These are phyloP conservation scores for Cryptosporidium andersoni DNA, from an alignment of 169 alveolate genomes.

Conservation along the genomic window DNA sequence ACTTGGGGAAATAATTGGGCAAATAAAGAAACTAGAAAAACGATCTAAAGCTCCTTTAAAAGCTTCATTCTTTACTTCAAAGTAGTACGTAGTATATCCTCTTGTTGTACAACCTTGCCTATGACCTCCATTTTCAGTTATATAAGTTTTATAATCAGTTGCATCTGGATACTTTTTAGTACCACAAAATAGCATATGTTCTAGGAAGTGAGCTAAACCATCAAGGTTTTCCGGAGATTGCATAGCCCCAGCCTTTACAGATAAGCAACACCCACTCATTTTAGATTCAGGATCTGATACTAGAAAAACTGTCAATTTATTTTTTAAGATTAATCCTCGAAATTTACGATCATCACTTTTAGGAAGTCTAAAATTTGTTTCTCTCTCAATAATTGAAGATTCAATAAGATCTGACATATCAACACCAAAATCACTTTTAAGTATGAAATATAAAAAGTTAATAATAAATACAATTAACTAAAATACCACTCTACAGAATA, in stretches of 20 bases:
- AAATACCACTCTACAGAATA: neutral
- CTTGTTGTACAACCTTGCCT: conserved; percentile 81
- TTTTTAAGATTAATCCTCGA: conserved; percentile 27
- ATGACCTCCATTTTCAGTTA: conserved; percentile 80
- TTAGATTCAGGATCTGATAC: conserved; percentile 65
- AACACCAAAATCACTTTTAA: too few species aligned
- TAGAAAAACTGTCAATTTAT: conserved; percentile 48
- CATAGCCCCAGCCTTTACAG: conserved; percentile 82
- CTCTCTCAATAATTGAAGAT: conserved; percentile 1
- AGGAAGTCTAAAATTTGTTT: conserved; percentile 17
- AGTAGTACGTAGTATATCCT: conserved; percentile 84
- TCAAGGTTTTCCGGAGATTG: conserved; percentile 83
- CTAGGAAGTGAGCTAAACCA: conserved; percentile 89
- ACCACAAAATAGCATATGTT: conserved; percentile 88
- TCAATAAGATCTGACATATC: neutral
- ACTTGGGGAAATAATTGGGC: conserved; percentile 78
- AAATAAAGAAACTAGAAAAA: conserved; percentile 80
- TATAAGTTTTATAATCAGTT: conserved; percentile 73
- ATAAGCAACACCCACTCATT: conserved; percentile 56
- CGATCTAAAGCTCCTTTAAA: conserved; percentile 79
- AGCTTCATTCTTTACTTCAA: conserved; percentile 77
- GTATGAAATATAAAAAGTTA: too few species aligned
- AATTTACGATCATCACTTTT: conserved; percentile 46
- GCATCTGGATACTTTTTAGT: conserved; percentile 85
- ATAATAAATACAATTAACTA: too few species aligned